Evolutionary conservation across 2,329 filamentous ascomycete species (phyloP), one percentile per base, ranked within the genome.

Genomic region (Alternaria brassicae): DNA sequence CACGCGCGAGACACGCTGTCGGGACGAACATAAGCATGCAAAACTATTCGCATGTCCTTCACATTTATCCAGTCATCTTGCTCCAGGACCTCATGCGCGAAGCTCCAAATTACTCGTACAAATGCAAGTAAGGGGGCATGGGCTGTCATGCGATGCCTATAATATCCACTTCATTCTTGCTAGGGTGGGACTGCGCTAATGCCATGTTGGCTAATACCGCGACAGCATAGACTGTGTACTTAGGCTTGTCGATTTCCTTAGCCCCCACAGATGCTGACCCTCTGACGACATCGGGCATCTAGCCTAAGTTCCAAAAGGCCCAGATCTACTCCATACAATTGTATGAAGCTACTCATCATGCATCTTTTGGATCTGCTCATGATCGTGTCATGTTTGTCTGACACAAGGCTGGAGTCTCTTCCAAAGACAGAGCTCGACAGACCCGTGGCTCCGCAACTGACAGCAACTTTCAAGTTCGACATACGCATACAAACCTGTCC

Each of bases 1-100:
- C 62, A 65, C 61, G 54, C 65, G 61, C 62, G 56, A 61, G 58
- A 66, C 64, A 65, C 56, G 56, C 55, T 58, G 61, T 61, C 63
- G 66, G 65, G 52, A 65, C 61, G 62, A 53, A 57, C 36, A 55
- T 49, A 44, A 63, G 54, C 56, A 56, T 42, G 56, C 53, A 47
- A 34, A 40, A 50, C 36, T 60, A 23, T 49, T 58, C 52, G 45
- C 56, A 41, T 49, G 41, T 9, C 32, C 36, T 54, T 53, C 23
- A 51, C 36, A n/a, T 58, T 58, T 30, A 30, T 51, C 40, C 37
- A 44, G 36, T 45, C 32, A 42, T 44, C 41, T 39, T 36, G 34
- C 49, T 57, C 40, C 34, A 42, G 40, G 44, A 56, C 47, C 34
- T 42, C 32, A 51, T 56, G 48, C 45, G 52, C 50, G 37, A 48